phyloP scores from a whole-genome alignment of 148 eudicot species.

The Diospyros kaki region DNA sequence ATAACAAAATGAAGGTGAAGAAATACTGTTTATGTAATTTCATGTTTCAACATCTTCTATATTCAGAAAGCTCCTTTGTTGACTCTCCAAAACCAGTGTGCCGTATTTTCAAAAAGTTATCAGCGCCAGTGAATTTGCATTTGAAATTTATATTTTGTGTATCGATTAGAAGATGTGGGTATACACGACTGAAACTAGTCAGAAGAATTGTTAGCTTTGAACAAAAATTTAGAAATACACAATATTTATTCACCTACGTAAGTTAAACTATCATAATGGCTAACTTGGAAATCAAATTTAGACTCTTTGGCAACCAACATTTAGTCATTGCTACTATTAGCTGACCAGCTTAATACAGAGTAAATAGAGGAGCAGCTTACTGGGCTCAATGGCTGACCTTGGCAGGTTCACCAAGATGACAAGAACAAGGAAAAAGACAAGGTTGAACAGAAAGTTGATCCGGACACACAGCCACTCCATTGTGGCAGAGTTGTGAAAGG shows the following conservation, averaged over 20 bases:
- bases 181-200: too few relatives aligned
- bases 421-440: conserved; percentile 75
- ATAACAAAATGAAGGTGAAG: neutral
- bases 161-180: neutral
- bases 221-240: too few relatives aligned
- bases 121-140: neutral
- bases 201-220: too few relatives aligned
- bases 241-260: too few relatives aligned
- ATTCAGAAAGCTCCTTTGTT: neutral
- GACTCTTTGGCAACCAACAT: neutral
- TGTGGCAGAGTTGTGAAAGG: conserved; percentile 74
- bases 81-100: neutral
- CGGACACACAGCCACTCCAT: conserved; percentile 93
- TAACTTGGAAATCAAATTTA: neutral
- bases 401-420: conserved; percentile 78
- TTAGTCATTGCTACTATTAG: neutral
- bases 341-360: neutral
- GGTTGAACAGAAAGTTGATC: conserved; percentile 78
- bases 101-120: neutral
- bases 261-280: neutral
- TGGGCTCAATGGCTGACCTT: conserved; percentile 71
- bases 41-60: neutral
- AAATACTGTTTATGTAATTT: neutral
- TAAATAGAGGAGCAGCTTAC: conserved; percentile 40
- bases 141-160: neutral